These are phyloP conservation scores for Paecilomyces dactylethromorphus DNA, from an alignment of 2,329 filamentous ascomycete species.

Conservation along the genomic window DNA sequence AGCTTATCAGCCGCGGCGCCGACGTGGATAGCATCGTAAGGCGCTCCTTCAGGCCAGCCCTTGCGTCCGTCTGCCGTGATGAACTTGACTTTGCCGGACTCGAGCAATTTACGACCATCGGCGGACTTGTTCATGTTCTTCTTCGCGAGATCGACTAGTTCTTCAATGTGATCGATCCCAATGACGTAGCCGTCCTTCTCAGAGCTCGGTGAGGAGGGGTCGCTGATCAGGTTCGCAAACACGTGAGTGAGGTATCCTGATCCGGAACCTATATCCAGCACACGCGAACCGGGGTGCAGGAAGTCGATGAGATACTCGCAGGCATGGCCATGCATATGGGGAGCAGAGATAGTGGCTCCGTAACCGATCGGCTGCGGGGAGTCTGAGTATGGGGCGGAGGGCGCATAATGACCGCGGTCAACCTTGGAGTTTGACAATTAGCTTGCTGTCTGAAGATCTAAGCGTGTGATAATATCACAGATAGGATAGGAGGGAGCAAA, in stretches of 20 bases:
- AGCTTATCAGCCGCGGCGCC: slow-evolving; percentile 74
- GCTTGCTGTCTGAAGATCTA: neutral
- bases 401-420: slow-evolving; percentile 80
- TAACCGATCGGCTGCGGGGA: slow-evolving; percentile 63
- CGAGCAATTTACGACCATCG: slow-evolving; percentile 55
- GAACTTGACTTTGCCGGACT: slow-evolving; percentile 61
- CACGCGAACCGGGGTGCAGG: slow-evolving; percentile 48
- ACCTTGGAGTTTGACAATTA: slow-evolving; percentile 48
- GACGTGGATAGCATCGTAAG: slow-evolving; percentile 93
- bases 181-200: slow-evolving; percentile 49
- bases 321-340: slow-evolving; percentile 66
- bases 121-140: slow-evolving; percentile 60
- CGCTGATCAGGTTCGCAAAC: slow-evolving; percentile 64
- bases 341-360: slow-evolving; percentile 63
- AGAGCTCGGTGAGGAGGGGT: slow-evolving; percentile 11
- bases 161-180: slow-evolving; percentile 67
- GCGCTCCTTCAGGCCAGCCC: slow-evolving; percentile 53
- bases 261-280: slow-evolving; percentile 70
- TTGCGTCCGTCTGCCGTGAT: slow-evolving; percentile 67
- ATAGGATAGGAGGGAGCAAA: neutral
- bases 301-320: slow-evolving; percentile 56
- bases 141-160: slow-evolving; percentile 56
- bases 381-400: slow-evolving; percentile 64
- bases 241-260: slow-evolving; percentile 84
- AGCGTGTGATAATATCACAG: neutral